phyloP scores from a whole-genome alignment of 2,329 filamentous ascomycete species.

The Diaporthe caulivora region DNA sequence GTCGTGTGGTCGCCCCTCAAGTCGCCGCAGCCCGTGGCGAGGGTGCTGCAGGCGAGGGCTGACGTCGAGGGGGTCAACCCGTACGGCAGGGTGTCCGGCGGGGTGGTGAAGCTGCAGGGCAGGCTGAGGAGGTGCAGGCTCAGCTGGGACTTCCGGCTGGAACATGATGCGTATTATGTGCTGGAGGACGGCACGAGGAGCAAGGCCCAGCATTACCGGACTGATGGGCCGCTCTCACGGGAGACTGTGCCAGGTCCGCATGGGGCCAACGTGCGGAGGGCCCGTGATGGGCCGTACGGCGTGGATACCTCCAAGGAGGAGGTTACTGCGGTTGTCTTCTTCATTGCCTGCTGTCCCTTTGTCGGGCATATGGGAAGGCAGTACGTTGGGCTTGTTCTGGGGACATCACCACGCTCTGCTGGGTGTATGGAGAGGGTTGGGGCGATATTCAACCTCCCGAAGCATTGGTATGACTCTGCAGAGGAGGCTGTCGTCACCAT shows the following conservation, averaged over 20 bases:
- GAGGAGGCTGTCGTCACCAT: slow-evolving; percentile 16
- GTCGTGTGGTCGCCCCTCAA: slow-evolving; percentile 9
- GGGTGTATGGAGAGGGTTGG: slow-evolving; percentile 9
- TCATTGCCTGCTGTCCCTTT: not conserved
- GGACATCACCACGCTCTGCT: not conserved
- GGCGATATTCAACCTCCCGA: slow-evolving; percentile 5
- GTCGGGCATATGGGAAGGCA: slow-evolving; percentile 8
- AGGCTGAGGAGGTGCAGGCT: slow-evolving; percentile 6
- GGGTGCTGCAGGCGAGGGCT: not conserved
- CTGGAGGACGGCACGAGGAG: not conserved
- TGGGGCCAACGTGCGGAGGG: not conserved
- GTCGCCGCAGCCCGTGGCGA: not conserved
- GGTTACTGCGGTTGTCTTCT: not conserved
- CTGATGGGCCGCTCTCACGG: slow-evolving; percentile 9
- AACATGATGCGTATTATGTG: not conserved
- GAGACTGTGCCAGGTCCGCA: not conserved
- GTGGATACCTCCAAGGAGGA: not conserved
- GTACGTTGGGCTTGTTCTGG: not conserved
- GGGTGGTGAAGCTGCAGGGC: slow-evolving; percentile 3
- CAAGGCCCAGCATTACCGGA: slow-evolving; percentile 19
- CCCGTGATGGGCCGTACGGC: not conserved
- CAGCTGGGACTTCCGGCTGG: not conserved
- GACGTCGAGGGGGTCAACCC: slow-evolving; percentile 13
- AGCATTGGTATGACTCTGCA: slow-evolving; percentile 2
- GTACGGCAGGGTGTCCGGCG: not conserved